phyloP scores from a whole-genome alignment of 805 yeast species.

The Priceomyces castillae region DNA sequence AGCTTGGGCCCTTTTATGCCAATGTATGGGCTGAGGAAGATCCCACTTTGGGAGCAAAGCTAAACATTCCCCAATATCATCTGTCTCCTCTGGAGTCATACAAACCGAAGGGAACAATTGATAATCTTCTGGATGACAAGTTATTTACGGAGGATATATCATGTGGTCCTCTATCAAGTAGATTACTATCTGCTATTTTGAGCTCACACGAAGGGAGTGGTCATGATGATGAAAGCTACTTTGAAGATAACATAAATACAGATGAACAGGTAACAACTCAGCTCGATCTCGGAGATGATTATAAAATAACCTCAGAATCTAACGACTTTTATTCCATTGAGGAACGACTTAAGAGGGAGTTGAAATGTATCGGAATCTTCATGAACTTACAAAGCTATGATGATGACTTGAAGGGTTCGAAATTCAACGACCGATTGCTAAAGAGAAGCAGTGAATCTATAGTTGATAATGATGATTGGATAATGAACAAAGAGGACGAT shows the following conservation, averaged over 20 bases:
- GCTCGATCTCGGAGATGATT: slow-evolving; percentile 30
- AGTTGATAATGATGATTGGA: slow-evolving; percentile 69
- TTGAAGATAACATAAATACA: slow-evolving; percentile 15
- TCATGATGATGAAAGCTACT: slow-evolving; percentile 21
- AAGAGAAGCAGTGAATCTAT: slow-evolving; percentile 25
- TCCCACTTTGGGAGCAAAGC: slow-evolving; percentile 39
- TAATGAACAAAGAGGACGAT: slow-evolving; percentile 82
- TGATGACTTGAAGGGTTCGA: slow-evolving; percentile 27
- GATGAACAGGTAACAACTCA: slow-evolving; percentile 37
- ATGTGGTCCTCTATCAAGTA: slow-evolving; percentile 86
- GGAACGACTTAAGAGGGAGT: slow-evolving; percentile 81
- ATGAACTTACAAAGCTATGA: slow-evolving; percentile 50
- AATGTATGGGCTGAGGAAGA: slow-evolving; percentile 89
- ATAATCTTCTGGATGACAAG: slow-evolving; percentile 54
- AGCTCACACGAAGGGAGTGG: slow-evolving; percentile 38
- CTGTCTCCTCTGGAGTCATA: slow-evolving; percentile 43
- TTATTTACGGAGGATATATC: slow-evolving; percentile 74
- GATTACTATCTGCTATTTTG: slow-evolving; percentile 78
- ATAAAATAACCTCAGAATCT: slow-evolving; percentile 43
- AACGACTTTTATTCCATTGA: slow-evolving; percentile 80
- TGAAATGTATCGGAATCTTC: slow-evolving; percentile 86
- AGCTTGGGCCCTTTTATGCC: slow-evolving; percentile 76
- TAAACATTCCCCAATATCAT: slow-evolving; percentile 46
- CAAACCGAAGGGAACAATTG: slow-evolving; percentile 60
- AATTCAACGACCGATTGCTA: slow-evolving; percentile 20